Evolutionary conservation across 2,329 filamentous ascomycete genomes (phyloP).

Genomic region (Pseudogymnoascus verrucosus): DNA sequence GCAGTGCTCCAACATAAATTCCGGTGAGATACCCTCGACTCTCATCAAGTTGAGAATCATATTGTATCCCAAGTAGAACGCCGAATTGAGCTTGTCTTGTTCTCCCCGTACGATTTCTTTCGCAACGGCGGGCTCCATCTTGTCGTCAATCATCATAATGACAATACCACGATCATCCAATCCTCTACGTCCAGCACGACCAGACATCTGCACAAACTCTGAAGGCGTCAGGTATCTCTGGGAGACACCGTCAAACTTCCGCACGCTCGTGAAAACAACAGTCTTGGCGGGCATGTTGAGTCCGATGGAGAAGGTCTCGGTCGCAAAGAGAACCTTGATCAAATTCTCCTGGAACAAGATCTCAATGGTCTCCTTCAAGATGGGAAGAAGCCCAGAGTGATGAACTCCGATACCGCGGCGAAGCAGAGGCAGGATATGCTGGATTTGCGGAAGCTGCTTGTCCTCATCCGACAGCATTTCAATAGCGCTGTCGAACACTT

Average conservation of each 20-base stretch:
- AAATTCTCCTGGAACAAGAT: slow-evolving; percentile 97
- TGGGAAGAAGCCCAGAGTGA: slow-evolving; percentile 89
- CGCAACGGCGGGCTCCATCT: slow-evolving; percentile 89
- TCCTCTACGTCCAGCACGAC: slow-evolving; percentile 90
- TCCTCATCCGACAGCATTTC: slow-evolving; percentile 90
- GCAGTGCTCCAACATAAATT: slow-evolving; percentile 97
- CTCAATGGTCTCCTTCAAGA: slow-evolving; percentile 97
- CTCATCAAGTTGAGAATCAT: slow-evolving; percentile 96
- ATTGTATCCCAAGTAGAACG: slow-evolving; percentile 96
- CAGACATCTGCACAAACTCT: slow-evolving; percentile 98
- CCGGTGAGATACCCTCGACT: slow-evolving; percentile 98
- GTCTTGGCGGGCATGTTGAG: slow-evolving; percentile 99
- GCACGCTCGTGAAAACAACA: slow-evolving; percentile 95
- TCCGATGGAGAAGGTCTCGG: slow-evolving; percentile 97
- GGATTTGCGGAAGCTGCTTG: slow-evolving; percentile 78
- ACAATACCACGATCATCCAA: slow-evolving; percentile 97
- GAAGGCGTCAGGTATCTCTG: slow-evolving; percentile 83
- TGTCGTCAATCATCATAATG: slow-evolving; percentile 98
- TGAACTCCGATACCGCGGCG: slow-evolving; percentile 93
- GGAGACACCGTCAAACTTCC: slow-evolving; percentile 82
- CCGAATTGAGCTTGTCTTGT: slow-evolving; percentile 94
- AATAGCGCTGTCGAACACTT: slow-evolving; percentile 90
- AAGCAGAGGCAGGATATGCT: slow-evolving; percentile 79
- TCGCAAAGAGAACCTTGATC: slow-evolving; percentile 96
- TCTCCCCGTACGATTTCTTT: slow-evolving; percentile 94